phyloP scores from a whole-genome alignment of 2,329 filamentous ascomycete genomes.

The Colletotrichum eleusines region DNA sequence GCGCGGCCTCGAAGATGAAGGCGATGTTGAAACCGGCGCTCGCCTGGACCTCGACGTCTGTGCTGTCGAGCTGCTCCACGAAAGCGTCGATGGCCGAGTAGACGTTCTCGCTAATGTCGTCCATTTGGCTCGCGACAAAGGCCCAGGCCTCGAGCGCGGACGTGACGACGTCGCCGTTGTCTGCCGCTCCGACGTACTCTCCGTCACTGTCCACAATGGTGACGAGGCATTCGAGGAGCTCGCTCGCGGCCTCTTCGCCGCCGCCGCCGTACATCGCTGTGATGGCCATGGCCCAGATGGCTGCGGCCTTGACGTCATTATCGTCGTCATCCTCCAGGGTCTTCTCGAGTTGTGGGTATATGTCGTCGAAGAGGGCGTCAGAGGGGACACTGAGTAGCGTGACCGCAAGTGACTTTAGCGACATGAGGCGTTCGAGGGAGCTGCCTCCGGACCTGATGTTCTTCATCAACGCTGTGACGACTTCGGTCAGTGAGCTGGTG shows the following conservation, averaged over 20 bases:
- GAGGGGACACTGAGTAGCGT: slow-evolving; percentile 76
- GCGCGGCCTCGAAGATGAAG: slow-evolving; percentile 80
- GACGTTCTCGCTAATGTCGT: slow-evolving; percentile 78
- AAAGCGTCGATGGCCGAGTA: slow-evolving; percentile 83
- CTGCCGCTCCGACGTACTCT: slow-evolving; percentile 75
- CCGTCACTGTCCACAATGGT: slow-evolving; percentile 87
- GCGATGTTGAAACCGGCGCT: slow-evolving; percentile 85
- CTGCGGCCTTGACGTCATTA: slow-evolving; percentile 72
- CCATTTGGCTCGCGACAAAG: slow-evolving; percentile 81
- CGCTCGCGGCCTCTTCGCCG: slow-evolving; percentile 73
- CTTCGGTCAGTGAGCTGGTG: slow-evolving; percentile 67
- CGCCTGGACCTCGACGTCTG: slow-evolving; percentile 78
- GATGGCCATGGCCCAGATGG: slow-evolving; percentile 80
- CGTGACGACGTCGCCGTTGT: slow-evolving; percentile 77
- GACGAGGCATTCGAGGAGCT: slow-evolving; percentile 80
- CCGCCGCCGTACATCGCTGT: slow-evolving; percentile 82
- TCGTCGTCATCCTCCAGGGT: slow-evolving; percentile 76
- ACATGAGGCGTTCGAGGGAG: slow-evolving; percentile 76
- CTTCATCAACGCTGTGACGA: slow-evolving; percentile 74
- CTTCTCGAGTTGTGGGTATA: slow-evolving; percentile 69
- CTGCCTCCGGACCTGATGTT: slow-evolving; percentile 78
- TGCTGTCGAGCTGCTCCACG: slow-evolving; percentile 85
- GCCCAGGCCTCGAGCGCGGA: slow-evolving; percentile 85
- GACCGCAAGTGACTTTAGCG: slow-evolving; percentile 78
- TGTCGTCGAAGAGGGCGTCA: slow-evolving; percentile 74